Conservation (phyloP, 2,329 filamentous ascomycete genomes). For the Nothopassalora personata region DNA sequence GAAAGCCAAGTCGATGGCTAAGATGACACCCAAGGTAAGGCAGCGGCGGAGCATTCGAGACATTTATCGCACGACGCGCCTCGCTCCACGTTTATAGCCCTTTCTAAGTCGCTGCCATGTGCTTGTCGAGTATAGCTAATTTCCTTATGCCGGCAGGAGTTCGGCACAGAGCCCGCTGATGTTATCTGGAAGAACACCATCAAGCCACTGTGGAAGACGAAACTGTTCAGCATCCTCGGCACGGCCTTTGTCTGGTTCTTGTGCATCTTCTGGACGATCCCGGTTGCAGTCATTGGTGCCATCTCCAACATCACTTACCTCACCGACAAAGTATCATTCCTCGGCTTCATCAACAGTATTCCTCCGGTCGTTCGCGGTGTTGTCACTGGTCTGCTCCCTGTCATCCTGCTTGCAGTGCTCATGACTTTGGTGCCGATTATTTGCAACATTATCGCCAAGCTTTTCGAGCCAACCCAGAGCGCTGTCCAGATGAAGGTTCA, state of each 20-base stretch:
- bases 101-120: too few relatives aligned
- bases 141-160: constrained; percentile 16
- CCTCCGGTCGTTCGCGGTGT: constrained; percentile 40
- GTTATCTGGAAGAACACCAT: constrained; percentile 43
- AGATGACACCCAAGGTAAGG: constrained; percentile 31
- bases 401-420: constrained; percentile 38
- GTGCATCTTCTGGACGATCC: constrained; percentile 44
- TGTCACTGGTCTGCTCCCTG: constrained; percentile 43
- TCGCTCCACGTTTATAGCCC: too few relatives aligned
- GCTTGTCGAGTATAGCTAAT: too few relatives aligned
- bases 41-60: too few relatives aligned
- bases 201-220: constrained; percentile 32
- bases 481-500: constrained; percentile 37
- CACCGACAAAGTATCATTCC: constrained; percentile 34
- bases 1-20: constrained; percentile 8
- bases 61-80: too few relatives aligned
- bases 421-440: constrained; percentile 43
- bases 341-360: constrained; percentile 40
- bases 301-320: constrained; percentile 43
- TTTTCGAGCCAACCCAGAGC: constrained; percentile 33
- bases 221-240: constrained; percentile 29
- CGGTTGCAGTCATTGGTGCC: constrained; percentile 41
- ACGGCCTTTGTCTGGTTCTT: constrained; percentile 38
- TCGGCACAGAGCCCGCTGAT: constrained; percentile 36
- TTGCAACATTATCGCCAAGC: constrained; percentile 26